These are phyloP conservation scores for Symbiodinium natans DNA, from an alignment of 73 alveolate genomes.

Conservation along the genomic window DNA sequence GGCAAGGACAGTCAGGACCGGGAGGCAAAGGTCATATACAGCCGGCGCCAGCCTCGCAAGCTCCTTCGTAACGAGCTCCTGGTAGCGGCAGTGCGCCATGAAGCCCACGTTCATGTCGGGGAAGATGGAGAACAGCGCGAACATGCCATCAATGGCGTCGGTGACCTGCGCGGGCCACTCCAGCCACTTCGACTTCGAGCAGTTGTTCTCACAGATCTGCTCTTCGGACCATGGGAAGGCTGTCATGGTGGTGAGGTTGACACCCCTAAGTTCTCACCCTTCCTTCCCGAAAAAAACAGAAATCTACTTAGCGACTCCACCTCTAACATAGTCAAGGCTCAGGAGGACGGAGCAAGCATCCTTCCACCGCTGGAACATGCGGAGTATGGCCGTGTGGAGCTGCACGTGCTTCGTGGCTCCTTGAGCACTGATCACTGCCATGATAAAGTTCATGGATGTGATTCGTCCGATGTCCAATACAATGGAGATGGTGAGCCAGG, in stretches of 20 bases:
- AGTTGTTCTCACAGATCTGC: too few relatives aligned
- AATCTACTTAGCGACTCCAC: not conserved
- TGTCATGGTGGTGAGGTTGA: too few relatives aligned
- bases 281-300: too few relatives aligned
- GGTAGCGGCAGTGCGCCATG: too few relatives aligned
- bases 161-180: not conserved
- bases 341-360: slow-evolving; percentile 70
- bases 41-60: not conserved
- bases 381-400: slow-evolving; percentile 57
- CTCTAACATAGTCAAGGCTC: too few relatives aligned
- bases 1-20: too few relatives aligned
- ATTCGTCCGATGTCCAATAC: not conserved
- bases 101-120: not conserved
- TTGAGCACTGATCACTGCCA: slow-evolving; percentile 65
- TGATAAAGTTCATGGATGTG: slow-evolving; percentile 32
- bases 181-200: too few relatives aligned
- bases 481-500: not conserved
- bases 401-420: not conserved
- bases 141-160: not conserved
- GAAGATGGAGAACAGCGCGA: not conserved
- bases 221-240: not conserved
- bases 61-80: too few relatives aligned
- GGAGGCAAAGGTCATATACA: not conserved
- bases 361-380: slow-evolving; percentile 23
- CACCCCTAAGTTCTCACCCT: too few relatives aligned